A percentile compares a stretch with the other conserved stretches of the same genome.
Evolutionary conservation across 2,329 filamentous ascomycete species (phyloP).

Genomic region (Cordyceps tenuipes): DNA sequence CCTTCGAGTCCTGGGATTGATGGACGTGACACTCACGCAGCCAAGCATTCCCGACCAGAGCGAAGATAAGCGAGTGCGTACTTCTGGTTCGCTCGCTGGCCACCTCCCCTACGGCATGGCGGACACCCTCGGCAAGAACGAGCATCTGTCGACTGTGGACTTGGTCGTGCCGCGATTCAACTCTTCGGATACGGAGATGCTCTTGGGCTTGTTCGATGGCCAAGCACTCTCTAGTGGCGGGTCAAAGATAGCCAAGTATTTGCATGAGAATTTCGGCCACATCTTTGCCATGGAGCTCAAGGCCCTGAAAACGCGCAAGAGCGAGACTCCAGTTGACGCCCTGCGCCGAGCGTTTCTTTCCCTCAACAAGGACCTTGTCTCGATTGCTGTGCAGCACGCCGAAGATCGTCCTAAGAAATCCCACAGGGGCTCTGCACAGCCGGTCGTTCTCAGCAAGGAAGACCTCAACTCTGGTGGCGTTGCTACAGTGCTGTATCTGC

Average conservation of each 20-base stretch:
- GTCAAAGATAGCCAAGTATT: conserved; percentile 90
- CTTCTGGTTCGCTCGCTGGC: conserved; percentile 89
- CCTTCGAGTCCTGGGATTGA: conserved; percentile 80
- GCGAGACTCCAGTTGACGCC: conserved; percentile 75
- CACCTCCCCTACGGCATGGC: conserved; percentile 95
- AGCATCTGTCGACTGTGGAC: conserved; percentile 92
- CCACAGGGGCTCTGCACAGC: conserved; percentile 63
- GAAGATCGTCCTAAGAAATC: conserved; percentile 61
- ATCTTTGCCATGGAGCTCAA: conserved; percentile 79
- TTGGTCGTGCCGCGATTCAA: conserved; percentile 90
- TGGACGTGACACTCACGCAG: conserved; percentile 95
- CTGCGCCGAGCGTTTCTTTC: conserved; percentile 77
- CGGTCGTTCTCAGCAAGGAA: conserved; percentile 76
- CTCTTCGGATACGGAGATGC: conserved; percentile 78
- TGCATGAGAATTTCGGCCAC: conserved; percentile 90
- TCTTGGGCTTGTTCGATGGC: conserved; percentile 94
- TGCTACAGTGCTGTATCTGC: conserved; percentile 83
- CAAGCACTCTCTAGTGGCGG: conserved; percentile 82
- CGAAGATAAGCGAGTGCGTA: conserved; percentile 88
- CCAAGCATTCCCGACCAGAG: conserved; percentile 91
- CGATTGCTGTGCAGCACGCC: conserved; percentile 68
- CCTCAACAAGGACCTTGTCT: conserved; percentile 90
- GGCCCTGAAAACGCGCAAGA: conserved; percentile 53
- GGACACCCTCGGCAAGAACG: conserved; percentile 83
- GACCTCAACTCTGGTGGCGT: conserved; percentile 86